Evolutionary conservation across 108 stramenopile genomes (phyloP).

Genomic region (Discostella stelligeroides): DNA sequence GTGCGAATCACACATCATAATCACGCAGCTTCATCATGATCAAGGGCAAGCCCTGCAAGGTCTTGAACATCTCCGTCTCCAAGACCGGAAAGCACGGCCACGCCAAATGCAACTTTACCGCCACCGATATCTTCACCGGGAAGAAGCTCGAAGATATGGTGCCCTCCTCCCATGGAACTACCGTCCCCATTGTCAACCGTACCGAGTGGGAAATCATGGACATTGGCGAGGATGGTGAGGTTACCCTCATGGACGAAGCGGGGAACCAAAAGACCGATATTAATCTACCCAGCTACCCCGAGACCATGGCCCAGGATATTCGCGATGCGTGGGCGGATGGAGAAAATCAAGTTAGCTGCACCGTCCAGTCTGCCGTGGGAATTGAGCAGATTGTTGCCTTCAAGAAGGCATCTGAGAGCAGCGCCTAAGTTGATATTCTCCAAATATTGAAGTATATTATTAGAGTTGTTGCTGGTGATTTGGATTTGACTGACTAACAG

Average conservation of each 20-base stretch:
- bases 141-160: slow-evolving; percentile 99
- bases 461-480: neutral
- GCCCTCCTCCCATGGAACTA: slow-evolving; percentile 97
- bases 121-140: slow-evolving; percentile 99
- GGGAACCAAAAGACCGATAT: slow-evolving; percentile 98
- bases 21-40: slow-evolving; percentile 88
- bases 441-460: too few species aligned
- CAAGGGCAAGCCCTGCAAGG: slow-evolving; percentile 99
- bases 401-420: slow-evolving; percentile 72
- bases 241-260: slow-evolving; percentile 96
- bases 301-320: slow-evolving; percentile 92
- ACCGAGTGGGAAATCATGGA: slow-evolving; percentile 97
- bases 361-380: slow-evolving; percentile 90
- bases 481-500: too few species aligned
- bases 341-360: slow-evolving; percentile 82
- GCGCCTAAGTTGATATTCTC: too few species aligned
- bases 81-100: slow-evolving; percentile 99
- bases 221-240: slow-evolving; percentile 94
- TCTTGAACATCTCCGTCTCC: slow-evolving; percentile 96
- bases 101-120: slow-evolving; percentile 99
- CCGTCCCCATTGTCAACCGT: slow-evolving; percentile 95
- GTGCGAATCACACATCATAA: neutral
- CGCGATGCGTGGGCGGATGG: slow-evolving; percentile 92
- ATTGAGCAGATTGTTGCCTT: slow-evolving; percentile 88
- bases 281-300: slow-evolving; percentile 92